Evolutionary conservation across 1,139 yeast species (phyloP), one percentile per base, ranked within the genome.

Genomic region (Suhomyces kunorum): DNA sequence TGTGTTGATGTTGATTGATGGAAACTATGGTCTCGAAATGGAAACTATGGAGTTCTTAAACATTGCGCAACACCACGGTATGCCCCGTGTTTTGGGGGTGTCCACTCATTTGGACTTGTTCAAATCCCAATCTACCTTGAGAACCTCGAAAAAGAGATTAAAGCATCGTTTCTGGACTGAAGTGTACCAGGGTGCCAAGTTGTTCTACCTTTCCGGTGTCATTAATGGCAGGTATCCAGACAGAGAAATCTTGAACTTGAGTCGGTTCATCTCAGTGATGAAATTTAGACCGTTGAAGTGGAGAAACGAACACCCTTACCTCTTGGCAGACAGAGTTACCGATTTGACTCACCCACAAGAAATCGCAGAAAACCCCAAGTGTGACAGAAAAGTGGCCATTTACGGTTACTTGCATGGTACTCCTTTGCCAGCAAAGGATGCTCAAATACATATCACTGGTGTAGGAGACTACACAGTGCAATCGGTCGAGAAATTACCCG

Each of bases 131-230:
- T 78, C 95, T 12, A 88, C 97, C 0, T 76, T 92, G 62, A 79
- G 98, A 59, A 87, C 95, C 0, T 81, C 97, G 1, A 94, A 94
- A 66, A 94, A 92, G 61, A 78, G 90, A 50, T 78, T 94, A 55
- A 94, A 94, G 66, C 89, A 87, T 59, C 76, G 99, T 59, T 88
- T 94, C 64, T 94, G 99, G 98, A 94, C 98, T 1, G 99, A 94
- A 66, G 98, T 94, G 32, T 94, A 94, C 61, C 95, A 87, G 61
- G 99, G 99, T 51, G 98, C 99, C 20, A 94, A 94, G 62, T 73
- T 94, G 29, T 94, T 94, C 59, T 90, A 92, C 59, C 72, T 94
- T 20, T 87, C 96, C 2, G 98, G 99, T 54, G 98, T 94, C 38
- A 79, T 94, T 39, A 94, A 94, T 58, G 98, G 98, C 32, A 80